phyloP scores from a whole-genome alignment of 345 rosid species.

The Geranium rotundifolium region DNA sequence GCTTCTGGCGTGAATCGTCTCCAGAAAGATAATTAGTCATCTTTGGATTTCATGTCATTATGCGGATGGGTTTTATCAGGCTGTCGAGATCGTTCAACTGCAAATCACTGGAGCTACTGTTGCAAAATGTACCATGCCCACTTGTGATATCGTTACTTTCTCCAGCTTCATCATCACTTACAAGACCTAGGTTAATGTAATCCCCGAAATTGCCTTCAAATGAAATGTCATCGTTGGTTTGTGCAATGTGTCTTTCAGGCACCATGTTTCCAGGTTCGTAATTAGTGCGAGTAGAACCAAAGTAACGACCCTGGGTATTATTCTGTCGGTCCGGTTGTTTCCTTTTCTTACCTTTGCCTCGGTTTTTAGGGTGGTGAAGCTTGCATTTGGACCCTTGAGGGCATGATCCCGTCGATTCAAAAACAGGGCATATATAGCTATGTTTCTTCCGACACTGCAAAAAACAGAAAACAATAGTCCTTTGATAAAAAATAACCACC shows the following conservation, averaged over 20 bases:
- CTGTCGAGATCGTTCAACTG: background rate
- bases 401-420: conserved; percentile 70
- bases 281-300: conserved; percentile 27
- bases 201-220: conserved; percentile 30
- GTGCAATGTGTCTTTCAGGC: conserved; percentile 16
- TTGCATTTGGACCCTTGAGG: conserved; percentile 76
- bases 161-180: conserved; percentile 32
- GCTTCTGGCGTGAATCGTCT: too few relatives aligned
- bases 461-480: conserved; percentile 31
- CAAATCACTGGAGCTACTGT: background rate
- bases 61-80: background rate
- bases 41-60: background rate
- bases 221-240: conserved; percentile 12
- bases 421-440: conserved; percentile 69
- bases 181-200: conserved; percentile 37
- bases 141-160: conserved; percentile 16
- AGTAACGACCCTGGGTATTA: conserved; percentile 54
- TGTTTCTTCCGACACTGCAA: conserved; percentile 95
- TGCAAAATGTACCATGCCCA: conserved; percentile 17
- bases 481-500: conserved; percentile 2
- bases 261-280: conserved; percentile 23
- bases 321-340: conserved; percentile 38
- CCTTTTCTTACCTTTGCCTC: conserved; percentile 48
- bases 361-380: conserved; percentile 78
- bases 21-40: background rate